Base-by-base conservation (phyloP, 805 yeast genomes). In the Yarrowia sp. region DNA sequence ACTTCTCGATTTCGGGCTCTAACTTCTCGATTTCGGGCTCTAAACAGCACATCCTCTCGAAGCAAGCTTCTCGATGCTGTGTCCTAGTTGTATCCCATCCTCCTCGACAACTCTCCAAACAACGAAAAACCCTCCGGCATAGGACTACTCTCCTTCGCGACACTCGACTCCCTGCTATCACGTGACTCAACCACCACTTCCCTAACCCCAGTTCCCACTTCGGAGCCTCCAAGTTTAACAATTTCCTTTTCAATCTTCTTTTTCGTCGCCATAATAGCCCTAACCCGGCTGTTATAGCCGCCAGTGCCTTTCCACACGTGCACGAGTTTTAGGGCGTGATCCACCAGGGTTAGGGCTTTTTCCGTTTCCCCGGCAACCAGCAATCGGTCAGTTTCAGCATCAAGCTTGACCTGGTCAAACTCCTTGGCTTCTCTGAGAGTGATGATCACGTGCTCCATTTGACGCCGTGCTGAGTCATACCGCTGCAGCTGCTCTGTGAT, bases 341-440 rank as follows among this genome's bases (percentile, higher is more conserved):
- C 71, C 1, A 71, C 57, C 35, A 36, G 44, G 13, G 36, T 64
- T 13, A 63, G 47, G 4, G 74, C 74, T 8, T 47, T 67, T 7
- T 68, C 66, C 1, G 33, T 32, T 15, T 70, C 60, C 15, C 66
- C 68, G 8, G 48, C 36, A 13, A 65, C 62, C 22, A 70, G 33
- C 35, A 69, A 48, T 10, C 33, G 13, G 22, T 61, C 32, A 1
- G 71, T 66, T 36, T 68, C 65, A 3, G 50, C 74, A 69, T 71
- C 75, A 77, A 65, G 77, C 75, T 68, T 45, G 2, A 62, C 17
- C 55, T 71, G 73, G 57, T 71, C 69, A 38, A 68, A 71, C 44
- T 50, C 53, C 42, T 67, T 64, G 18, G 75, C 75, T 11, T 66
- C 68, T 22, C 60, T 50, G 11, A 75, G 69, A 11, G 74, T 66